These are phyloP conservation scores for Monosporascus sp. DNA, from an alignment of 2,329 filamentous ascomycete species.

Conservation along the genomic window DNA sequence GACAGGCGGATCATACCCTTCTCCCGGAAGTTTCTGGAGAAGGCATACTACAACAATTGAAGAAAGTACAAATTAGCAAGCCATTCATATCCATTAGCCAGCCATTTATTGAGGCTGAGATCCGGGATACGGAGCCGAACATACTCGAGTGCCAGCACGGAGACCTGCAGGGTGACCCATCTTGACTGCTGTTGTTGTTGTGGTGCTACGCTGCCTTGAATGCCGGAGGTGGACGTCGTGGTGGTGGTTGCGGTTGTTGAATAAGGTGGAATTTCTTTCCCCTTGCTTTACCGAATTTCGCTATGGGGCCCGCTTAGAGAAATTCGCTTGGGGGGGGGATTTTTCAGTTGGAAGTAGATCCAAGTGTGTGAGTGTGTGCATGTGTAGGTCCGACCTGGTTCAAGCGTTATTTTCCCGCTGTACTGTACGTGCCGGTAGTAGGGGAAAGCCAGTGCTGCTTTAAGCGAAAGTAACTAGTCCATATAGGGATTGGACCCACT, in stretches of 20 bases:
- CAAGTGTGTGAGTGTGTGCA: not conserved
- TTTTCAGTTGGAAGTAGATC: slow-evolving; percentile 10
- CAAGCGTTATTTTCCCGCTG: not conserved
- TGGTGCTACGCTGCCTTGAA: slow-evolving; percentile 22
- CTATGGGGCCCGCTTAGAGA: slow-evolving; percentile 8
- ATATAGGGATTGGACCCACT: slow-evolving; percentile 9
- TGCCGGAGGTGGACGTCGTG: slow-evolving; percentile 13
- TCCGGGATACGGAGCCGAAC: slow-evolving; percentile 29
- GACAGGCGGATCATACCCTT: slow-evolving; percentile 90
- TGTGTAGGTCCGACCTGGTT: not conserved
- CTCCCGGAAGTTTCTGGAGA: slow-evolving; percentile 90
- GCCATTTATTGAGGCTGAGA: too few species aligned
- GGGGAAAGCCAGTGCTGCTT: too few species aligned
- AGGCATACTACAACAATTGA: slow-evolving; percentile 62
- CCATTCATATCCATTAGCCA: too few species aligned
- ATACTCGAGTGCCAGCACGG: slow-evolving; percentile 77
- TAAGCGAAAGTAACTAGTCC: slow-evolving; percentile 19
- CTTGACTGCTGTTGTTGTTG: slow-evolving; percentile 53
- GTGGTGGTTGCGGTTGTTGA: slow-evolving; percentile 14
- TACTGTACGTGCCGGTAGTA: too few species aligned
- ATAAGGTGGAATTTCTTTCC: slow-evolving; percentile 14
- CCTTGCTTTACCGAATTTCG: slow-evolving; percentile 10
- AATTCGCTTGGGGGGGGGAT: slow-evolving; percentile 19
- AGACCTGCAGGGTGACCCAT: slow-evolving; percentile 88
- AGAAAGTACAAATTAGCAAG: not conserved